A percentile compares a stretch with the other conserved stretches of the same genome.
phyloP scores from a whole-genome alignment of 352 stramenopile species.

The Phytophthora tubulina region DNA sequence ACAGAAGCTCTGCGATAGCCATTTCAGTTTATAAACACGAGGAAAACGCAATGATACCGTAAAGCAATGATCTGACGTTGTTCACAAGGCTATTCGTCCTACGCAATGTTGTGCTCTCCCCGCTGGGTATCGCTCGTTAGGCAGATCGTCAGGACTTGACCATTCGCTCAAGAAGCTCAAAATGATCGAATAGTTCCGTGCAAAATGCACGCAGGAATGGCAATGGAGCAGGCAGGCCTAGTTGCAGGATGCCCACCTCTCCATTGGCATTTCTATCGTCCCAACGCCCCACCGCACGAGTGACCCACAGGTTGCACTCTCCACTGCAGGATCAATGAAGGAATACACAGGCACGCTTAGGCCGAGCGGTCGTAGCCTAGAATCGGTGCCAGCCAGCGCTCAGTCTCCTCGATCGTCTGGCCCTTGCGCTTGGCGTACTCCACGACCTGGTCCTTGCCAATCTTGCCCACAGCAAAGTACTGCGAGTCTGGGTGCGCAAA shows the following conservation, averaged over 20 bases:
- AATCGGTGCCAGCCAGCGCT: constrained; percentile 96
- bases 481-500: constrained; percentile 96
- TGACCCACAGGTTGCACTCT: neutral
- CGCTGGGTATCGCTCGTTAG: constrained; percentile 8
- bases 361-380: constrained; percentile 93
- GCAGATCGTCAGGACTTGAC: constrained; percentile 26
- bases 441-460: constrained; percentile 97
- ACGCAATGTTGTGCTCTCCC: constrained; percentile 1
- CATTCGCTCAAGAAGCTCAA: constrained; percentile 38
- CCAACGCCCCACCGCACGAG: constrained; percentile 5
- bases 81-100: constrained; percentile 18
- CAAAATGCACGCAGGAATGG: constrained; percentile 38
- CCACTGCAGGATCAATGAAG: neutral
- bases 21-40: constrained; percentile 5
- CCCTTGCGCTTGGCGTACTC: constrained; percentile 95
- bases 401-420: constrained; percentile 86
- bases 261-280: constrained; percentile 43
- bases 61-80: constrained; percentile 3
- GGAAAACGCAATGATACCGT: constrained; percentile 7
- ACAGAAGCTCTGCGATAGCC: too few species aligned
- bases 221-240: constrained; percentile 33
- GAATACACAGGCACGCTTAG: constrained; percentile 17
- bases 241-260: constrained; percentile 35
- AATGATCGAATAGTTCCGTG: constrained; percentile 38
- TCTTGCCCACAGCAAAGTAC: constrained; percentile 98